A percentile compares a stretch with the other conserved stretches of the same genome.
Conservation (phyloP, 306 rosid species). For the Cicer pinnatifidum region DNA sequence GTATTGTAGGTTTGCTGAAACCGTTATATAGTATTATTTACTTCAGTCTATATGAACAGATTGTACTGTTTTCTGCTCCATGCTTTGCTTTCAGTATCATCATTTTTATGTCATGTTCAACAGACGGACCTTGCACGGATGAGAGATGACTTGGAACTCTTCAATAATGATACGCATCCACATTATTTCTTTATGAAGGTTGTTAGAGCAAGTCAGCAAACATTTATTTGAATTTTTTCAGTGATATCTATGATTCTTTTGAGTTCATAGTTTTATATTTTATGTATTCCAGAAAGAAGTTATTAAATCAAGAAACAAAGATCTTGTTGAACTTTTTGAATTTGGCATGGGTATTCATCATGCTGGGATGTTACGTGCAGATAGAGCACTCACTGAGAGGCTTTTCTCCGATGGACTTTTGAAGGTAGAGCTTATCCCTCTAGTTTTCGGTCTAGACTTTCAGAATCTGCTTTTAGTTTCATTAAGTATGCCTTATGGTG, state of each 20-base stretch:
- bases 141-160: slow-evolving; percentile 70
- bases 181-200: slow-evolving; percentile 74
- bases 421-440: slow-evolving; percentile 62
- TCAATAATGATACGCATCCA: slow-evolving; percentile 72
- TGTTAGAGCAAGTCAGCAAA: slow-evolving; percentile 22
- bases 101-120: slow-evolving; percentile 43
- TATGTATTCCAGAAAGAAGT: slow-evolving; percentile 78
- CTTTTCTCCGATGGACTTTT: slow-evolving; percentile 91
- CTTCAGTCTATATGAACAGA: slow-evolving; percentile 22
- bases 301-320: slow-evolving; percentile 88
- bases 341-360: slow-evolving; percentile 91
- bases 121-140: slow-evolving; percentile 87
- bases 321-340: slow-evolving; percentile 87
- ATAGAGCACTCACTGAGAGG: slow-evolving; percentile 91
- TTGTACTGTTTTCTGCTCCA: slow-evolving; percentile 35
- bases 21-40: slow-evolving; percentile 12
- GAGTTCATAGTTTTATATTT: slow-evolving; percentile 42
- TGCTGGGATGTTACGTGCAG: slow-evolving; percentile 98
- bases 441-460: slow-evolving; percentile 28
- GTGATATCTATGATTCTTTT: slow-evolving; percentile 28
- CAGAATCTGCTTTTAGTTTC: slow-evolving; percentile 16
- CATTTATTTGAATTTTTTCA: slow-evolving; percentile 36
- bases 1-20: slow-evolving; percentile 10
- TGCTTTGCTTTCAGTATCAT: slow-evolving; percentile 40
- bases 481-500: slow-evolving; percentile 40